Percentiles rank a stretch among this genome's conserved stretches.
Evolutionary conservation across 1,284 basidiomycete genomes (phyloP).

Genomic region (Trichosporon sp.): DNA sequence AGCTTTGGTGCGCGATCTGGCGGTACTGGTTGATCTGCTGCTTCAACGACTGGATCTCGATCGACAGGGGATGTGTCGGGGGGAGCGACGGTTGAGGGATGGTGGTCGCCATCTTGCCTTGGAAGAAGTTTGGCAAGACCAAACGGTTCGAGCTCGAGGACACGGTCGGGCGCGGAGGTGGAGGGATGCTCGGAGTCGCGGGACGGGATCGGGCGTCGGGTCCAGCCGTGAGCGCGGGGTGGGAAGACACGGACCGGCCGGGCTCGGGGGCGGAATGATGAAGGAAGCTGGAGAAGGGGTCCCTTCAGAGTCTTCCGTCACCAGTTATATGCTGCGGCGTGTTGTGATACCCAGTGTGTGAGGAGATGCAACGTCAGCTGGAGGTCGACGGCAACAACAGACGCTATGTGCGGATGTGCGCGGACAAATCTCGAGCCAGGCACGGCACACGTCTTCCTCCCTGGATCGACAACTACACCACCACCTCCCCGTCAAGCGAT

Average conservation of each 20-base stretch:
- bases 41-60: slow-evolving; percentile 67
- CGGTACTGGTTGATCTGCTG: slow-evolving; percentile 67
- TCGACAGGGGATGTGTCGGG: slow-evolving; percentile 63
- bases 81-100: slow-evolving; percentile 48
- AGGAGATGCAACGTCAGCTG: not conserved
- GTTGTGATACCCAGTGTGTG: not conserved
- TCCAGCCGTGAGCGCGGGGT: not conserved
- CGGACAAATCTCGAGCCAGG: slow-evolving; percentile 6
- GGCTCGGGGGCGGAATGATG: not conserved
- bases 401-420: slow-evolving; percentile 4
- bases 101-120: slow-evolving; percentile 12
- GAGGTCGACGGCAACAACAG: not conserved
- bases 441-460: slow-evolving; percentile 6
- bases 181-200: not conserved
- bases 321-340: not conserved
- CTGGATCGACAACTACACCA: not conserved
- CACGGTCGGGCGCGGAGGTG: not conserved
- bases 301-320: not conserved
- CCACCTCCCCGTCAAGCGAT: not conserved
- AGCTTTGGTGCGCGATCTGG: slow-evolving; percentile 50
- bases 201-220: not conserved
- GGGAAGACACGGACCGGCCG: slow-evolving; percentile 6
- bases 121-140: not conserved
- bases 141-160: not conserved
- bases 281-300: not conserved